Base-by-base conservation (phyloP, 192 early-diverging fungal species). In the Backusella parvicylindrica region DNA sequence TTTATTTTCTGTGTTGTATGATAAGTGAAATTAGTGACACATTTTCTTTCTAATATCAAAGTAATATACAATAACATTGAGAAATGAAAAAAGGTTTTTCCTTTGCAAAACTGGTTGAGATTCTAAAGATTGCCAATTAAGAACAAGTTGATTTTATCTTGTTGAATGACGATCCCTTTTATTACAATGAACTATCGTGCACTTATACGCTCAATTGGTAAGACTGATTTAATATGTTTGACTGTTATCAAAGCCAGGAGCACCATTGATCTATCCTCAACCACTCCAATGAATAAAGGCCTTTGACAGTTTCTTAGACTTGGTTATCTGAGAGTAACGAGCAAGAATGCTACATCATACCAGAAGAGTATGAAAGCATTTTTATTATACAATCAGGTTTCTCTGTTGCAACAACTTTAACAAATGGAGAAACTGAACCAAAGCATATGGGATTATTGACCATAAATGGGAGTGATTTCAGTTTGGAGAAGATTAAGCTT, bases 281-380 rank as follows among this genome's bases (percentile, higher is more conserved):
- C 94, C 80, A 95, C 97, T 32, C 95, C 95, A 0, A 94, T 95
- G 78, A 83, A 85, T n/a, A n/a, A n/a, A n/a, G 18, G 95, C 92
- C 73, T 76, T 98, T 31, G 90, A 91, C 60, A 80, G 84, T 15
- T 95, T 95, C 77, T 78, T 98, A 38, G 83, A 98, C 65, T 74
- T 98, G 18, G 85, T 97, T 13, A 68, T 98, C 2, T 98, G 97
- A 96, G 97, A n/a, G 97, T 9, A 96, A 98, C 77, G 97, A 98
- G 85, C 97, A 98, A 81, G 95, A 98, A 75, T 98, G 95, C 77
- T 79, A 84, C 50, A 91, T 97, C 13, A 91, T 94, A 47, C 93
- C 93, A 2, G 87, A 86, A 64, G 82, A 86, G 72, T 92, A 90
- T 77, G 83, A 86, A 13, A 81, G 87, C 21, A 95, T 96, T 73